phyloP scores from a whole-genome alignment of 768 basidiomycete species.

The Tricholoma furcatifolium region DNA sequence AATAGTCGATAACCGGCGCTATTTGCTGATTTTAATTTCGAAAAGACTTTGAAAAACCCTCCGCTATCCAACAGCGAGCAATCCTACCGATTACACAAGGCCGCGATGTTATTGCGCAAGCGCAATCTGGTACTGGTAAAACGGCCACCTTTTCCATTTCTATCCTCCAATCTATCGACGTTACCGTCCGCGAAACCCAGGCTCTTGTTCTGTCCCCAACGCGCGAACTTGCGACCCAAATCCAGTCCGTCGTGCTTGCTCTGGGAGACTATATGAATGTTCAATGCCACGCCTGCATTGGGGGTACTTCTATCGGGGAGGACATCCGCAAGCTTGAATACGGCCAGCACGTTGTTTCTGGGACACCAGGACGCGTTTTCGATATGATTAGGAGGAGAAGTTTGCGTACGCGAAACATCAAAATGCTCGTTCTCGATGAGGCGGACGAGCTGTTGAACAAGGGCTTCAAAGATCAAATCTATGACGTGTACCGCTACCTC shows the following conservation, averaged over 20 bases:
- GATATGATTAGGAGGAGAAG: slow-evolving; percentile 97
- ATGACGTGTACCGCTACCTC: slow-evolving; percentile 97
- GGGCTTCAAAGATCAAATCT: slow-evolving; percentile 99
- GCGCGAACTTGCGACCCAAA: slow-evolving; percentile 98
- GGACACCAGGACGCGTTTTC: slow-evolving; percentile 96
- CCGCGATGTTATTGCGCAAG: slow-evolving; percentile 98
- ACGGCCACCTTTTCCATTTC: slow-evolving; percentile 99
- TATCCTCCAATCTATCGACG: slow-evolving; percentile 97
- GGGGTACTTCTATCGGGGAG: slow-evolving; percentile 95
- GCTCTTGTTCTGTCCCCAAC: slow-evolving; percentile 96
- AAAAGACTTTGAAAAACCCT: slow-evolving; percentile 92
- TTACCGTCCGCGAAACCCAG: slow-evolving; percentile 91
- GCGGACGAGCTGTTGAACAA: slow-evolving; percentile 97
- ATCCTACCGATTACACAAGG: slow-evolving; percentile 95
- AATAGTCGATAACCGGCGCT: background rate
- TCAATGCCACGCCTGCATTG: slow-evolving; percentile 97
- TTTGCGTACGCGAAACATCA: slow-evolving; percentile 94
- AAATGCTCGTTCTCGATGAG: slow-evolving; percentile 94
- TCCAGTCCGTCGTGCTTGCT: slow-evolving; percentile 94
- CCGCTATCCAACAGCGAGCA: slow-evolving; percentile 97
- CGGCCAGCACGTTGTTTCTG: slow-evolving; percentile 96
- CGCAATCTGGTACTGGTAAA: slow-evolving; percentile 99
- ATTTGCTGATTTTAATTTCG: slow-evolving; percentile 1
- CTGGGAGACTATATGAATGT: slow-evolving; percentile 99
- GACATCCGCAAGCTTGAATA: slow-evolving; percentile 97